phyloP scores from a whole-genome alignment of 768 basidiomycete genomes.

The Termitomyces sp. region DNA sequence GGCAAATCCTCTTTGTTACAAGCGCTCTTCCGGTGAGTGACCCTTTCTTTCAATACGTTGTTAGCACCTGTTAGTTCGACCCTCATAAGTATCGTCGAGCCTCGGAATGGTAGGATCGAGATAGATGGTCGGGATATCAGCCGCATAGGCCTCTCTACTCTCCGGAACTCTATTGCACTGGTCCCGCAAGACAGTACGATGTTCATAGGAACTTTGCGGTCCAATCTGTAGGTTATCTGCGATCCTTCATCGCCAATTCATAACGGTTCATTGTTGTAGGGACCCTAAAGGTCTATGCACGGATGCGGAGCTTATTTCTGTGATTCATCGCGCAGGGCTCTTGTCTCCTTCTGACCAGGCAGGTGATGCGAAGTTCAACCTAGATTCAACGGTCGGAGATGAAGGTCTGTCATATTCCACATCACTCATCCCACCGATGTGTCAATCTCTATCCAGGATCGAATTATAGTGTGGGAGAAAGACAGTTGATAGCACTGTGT shows the following conservation, averaged over 20 bases:
- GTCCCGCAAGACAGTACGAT: conserved; percentile 64
- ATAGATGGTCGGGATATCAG: conserved; percentile 53
- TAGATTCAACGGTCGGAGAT: conserved; percentile 56
- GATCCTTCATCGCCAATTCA: neutral
- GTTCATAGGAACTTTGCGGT: conserved; percentile 42
- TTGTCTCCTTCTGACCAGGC: conserved; percentile 40
- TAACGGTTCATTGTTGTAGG: neutral
- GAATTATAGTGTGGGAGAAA: conserved; percentile 64
- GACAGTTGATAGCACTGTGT: conserved; percentile 57
- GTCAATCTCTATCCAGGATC: conserved; percentile 29
- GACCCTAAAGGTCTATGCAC: conserved; percentile 35
- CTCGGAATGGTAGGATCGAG: conserved; percentile 49
- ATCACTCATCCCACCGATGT: neutral
- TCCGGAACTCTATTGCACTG: conserved; percentile 51
- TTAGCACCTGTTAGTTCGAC: neutral
- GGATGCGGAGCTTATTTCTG: conserved; percentile 58
- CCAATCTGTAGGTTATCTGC: conserved; percentile 32
- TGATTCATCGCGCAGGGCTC: conserved; percentile 56
- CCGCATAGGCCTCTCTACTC: conserved; percentile 46
- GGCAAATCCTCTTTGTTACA: conserved; percentile 56
- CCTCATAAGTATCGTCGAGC: conserved; percentile 48
- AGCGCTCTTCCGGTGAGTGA: conserved; percentile 45
- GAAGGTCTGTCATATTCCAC: conserved; percentile 39
- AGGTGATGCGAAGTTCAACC: conserved; percentile 59
- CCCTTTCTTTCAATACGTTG: neutral